phyloP scores from a whole-genome alignment of 2,329 filamentous ascomycete species.

The Fonsecaea monophora region DNA sequence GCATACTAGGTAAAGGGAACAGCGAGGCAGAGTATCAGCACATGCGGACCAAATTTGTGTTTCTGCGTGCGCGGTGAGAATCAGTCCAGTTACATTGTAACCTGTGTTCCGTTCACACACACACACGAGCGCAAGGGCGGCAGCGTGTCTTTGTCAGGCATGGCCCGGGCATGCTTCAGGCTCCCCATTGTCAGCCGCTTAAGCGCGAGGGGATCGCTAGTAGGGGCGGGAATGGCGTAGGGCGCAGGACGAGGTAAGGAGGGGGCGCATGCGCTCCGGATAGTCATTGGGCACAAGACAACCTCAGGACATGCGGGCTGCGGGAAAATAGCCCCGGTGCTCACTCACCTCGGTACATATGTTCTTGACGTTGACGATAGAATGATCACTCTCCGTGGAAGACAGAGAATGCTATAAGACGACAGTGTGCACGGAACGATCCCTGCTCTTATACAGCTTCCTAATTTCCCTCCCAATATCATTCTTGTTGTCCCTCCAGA shows the following conservation, averaged over 20 bases:
- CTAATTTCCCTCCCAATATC: neutral
- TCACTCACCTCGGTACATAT: constrained; percentile 6
- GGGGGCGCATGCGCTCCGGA: neutral
- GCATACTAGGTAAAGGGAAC: constrained; percentile 31
- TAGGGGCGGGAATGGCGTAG: neutral
- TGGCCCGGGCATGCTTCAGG: constrained; percentile 4
- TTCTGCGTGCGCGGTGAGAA: constrained; percentile 6
- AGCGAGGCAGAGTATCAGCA: constrained; percentile 4
- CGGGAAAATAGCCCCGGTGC: neutral
- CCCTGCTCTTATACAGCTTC: neutral
- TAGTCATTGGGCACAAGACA: neutral
- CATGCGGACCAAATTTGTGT: constrained; percentile 11
- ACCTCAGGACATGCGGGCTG: neutral
- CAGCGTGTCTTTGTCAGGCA: constrained; percentile 4
- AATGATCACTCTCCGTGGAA: neutral
- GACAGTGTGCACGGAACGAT: neutral
- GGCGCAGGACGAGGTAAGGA: neutral
- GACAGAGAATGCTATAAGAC: neutral
- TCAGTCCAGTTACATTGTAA: constrained; percentile 2
- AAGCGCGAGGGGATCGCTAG: constrained; percentile 1
- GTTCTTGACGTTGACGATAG: neutral
- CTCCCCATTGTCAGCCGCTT: constrained; percentile 14
- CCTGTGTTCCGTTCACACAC: constrained; percentile 1
- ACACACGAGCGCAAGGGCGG: neutral
- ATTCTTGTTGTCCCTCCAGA: neutral